Evolutionary conservation across 345 rosid species (phyloP).

Genomic region (Sonneratia alba): DNA sequence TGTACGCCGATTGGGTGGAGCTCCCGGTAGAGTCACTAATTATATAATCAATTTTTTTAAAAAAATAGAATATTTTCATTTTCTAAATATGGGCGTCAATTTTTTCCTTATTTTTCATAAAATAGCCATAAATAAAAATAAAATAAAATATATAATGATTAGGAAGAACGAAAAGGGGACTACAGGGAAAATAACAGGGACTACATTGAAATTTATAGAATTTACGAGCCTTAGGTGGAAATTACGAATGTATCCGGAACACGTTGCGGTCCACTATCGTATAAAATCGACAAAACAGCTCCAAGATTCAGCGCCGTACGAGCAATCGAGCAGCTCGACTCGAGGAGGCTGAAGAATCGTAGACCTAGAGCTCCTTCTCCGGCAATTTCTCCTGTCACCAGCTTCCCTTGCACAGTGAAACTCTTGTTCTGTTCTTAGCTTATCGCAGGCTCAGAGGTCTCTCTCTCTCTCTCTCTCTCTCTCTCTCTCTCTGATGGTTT

Average conservation of each 20-base stretch:
- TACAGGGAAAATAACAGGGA: not conserved
- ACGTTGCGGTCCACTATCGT: not conserved
- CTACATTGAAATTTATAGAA: not conserved
- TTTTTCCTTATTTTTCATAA: no score
- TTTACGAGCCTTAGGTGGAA: not conserved
- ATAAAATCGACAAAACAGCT: no score
- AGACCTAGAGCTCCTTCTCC: not conserved
- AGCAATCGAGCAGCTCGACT: not conserved
- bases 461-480: not conserved
- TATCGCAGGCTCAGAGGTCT: not conserved
- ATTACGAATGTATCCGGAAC: not conserved
- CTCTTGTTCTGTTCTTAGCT: not conserved
- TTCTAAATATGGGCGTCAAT: no score
- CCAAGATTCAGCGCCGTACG: not conserved
- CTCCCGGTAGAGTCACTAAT: no score
- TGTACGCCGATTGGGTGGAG: no score
- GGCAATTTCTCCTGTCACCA: not conserved
- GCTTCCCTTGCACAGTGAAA: not conserved
- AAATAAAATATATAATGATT: no score
- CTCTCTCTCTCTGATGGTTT: not conserved
- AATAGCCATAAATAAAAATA: no score
- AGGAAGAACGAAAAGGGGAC: no score
- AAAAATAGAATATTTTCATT: no score
- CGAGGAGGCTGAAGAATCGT: not conserved
- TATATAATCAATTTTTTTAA: no score